Percentiles rank a stretch among this genome's conserved stretches.
phyloP scores from a whole-genome alignment of 2,329 filamentous ascomycete species.

The Piedraia hortae region DNA sequence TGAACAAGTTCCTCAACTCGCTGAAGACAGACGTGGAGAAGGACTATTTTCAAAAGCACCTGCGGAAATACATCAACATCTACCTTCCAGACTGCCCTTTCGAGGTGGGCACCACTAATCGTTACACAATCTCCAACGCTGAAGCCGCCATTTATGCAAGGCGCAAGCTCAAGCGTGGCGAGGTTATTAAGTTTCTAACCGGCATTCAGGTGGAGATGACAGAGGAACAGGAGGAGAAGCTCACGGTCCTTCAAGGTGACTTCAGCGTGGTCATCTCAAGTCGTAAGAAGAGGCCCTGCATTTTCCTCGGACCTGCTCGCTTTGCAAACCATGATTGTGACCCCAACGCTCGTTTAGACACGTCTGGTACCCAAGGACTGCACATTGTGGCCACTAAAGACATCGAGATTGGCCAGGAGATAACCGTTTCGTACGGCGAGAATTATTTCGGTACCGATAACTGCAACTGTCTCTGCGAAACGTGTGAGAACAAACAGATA shows the following conservation, averaged over 20 bases:
- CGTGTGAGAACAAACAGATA: slow-evolving; percentile 44
- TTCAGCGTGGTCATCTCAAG: slow-evolving; percentile 94
- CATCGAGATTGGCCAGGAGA: slow-evolving; percentile 73
- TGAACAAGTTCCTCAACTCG: slow-evolving; percentile 40
- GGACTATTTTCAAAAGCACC: slow-evolving; percentile 60
- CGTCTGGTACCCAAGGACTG: slow-evolving; percentile 61
- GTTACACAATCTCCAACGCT: slow-evolving; percentile 73
- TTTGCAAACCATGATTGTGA: slow-evolving; percentile 1
- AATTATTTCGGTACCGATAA: slow-evolving; percentile 92
- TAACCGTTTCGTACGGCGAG: slow-evolving; percentile 86
- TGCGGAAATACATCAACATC: slow-evolving; percentile 75
- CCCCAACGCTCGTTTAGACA: slow-evolving; percentile 40
- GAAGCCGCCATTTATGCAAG: slow-evolving; percentile 73
- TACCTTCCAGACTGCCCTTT: slow-evolving; percentile 86
- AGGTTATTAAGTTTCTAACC: slow-evolving; percentile 69
- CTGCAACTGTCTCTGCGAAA: slow-evolving; percentile 75
- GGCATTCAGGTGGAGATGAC: slow-evolving; percentile 86
- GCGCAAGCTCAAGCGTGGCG: slow-evolving; percentile 48
- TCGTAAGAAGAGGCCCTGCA: slow-evolving; percentile 62
- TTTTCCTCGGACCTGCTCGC: slow-evolving; percentile 62
- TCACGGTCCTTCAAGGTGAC: slow-evolving; percentile 70
- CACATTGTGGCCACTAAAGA: slow-evolving; percentile 62
- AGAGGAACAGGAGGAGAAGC: slow-evolving; percentile 60
- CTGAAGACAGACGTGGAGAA: slow-evolving; percentile 48
- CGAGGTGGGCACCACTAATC: slow-evolving; percentile 78